Conservation (phyloP, 495 filamentous ascomycete genomes). For the Sphaerosporella brunnea region DNA sequence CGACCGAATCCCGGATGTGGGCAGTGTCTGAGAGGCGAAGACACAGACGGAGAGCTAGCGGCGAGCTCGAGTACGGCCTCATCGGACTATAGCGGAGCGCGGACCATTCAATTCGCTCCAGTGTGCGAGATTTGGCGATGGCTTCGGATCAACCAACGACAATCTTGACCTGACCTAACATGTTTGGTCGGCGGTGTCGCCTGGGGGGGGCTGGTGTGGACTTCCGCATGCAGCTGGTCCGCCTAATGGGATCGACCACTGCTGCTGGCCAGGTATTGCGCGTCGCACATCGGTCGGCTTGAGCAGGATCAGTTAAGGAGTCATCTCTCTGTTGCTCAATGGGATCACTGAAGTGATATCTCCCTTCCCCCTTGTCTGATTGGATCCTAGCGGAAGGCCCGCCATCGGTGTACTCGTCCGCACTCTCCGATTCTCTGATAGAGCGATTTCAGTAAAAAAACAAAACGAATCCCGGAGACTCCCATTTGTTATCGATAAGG, state of each 20-base stretch:
- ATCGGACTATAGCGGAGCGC: too few species aligned
- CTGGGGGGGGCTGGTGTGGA: too few species aligned
- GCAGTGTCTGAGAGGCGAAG: not conserved
- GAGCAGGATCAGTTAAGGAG: not conserved
- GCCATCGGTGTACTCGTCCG: not conserved
- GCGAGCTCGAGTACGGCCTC: constrained; percentile 32
- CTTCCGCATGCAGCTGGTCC: constrained; percentile 22
- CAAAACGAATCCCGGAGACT: too few species aligned
- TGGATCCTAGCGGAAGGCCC: not conserved
- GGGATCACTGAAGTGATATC: not conserved
- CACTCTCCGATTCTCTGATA: not conserved
- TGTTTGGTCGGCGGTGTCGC: constrained; percentile 39
- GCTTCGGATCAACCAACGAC: constrained; percentile 90
- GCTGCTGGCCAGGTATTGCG: constrained; percentile 5
- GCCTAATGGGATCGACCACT: constrained; percentile 19
- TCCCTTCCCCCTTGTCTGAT: not conserved
- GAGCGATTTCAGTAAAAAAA: not conserved
- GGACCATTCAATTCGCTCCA: too few species aligned
- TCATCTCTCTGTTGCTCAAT: not conserved
- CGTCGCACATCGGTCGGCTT: too few species aligned
- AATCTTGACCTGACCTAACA: constrained; percentile 78
- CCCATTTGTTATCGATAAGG: constrained; percentile 11
- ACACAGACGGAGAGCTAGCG: not conserved
- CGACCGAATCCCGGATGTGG: not conserved
- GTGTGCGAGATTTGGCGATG: constrained; percentile 97